These are phyloP conservation scores for Globisporangium echinulatum DNA, from an alignment of 352 stramenopile genomes.

Conservation along the genomic window DNA sequence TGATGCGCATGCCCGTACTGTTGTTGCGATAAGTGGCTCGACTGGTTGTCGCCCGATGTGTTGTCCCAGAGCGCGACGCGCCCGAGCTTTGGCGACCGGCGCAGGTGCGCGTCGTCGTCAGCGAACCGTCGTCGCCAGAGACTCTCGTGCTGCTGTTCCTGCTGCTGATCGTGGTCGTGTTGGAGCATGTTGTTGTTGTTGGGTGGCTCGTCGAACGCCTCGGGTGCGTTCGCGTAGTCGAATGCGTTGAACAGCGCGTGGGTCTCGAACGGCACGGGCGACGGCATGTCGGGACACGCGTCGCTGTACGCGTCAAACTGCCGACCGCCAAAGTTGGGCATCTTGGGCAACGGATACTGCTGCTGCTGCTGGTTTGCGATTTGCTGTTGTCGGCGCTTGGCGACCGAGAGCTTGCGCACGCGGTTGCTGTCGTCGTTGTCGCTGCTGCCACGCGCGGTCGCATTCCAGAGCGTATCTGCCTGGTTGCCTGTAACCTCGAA, in stretches of 20 bases:
- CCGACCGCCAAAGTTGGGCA: constrained; percentile 12
- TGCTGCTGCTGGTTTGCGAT: neutral
- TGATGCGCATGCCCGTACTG: too few species aligned
- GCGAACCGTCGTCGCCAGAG: constrained; percentile 35
- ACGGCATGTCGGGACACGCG: constrained; percentile 14
- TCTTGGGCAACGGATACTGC: neutral
- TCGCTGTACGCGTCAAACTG: constrained; percentile 14
- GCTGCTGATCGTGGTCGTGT: neutral
- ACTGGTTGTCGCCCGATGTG: constrained; percentile 10
- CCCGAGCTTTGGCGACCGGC: constrained; percentile 27
- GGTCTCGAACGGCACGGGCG: constrained; percentile 11
- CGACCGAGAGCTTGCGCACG: constrained; percentile 30
- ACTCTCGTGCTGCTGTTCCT: constrained; percentile 5
- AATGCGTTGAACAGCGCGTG: constrained; percentile 34
- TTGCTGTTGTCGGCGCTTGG: constrained; percentile 13
- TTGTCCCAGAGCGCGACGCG: constrained; percentile 34
- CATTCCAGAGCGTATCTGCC: constrained; percentile 6
- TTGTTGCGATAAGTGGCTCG: constrained; percentile 22
- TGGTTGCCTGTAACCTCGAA: constrained; percentile 16
- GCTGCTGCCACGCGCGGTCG: constrained; percentile 5
- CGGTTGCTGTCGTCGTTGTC: constrained; percentile 28
- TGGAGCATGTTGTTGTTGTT: constrained; percentile 9
- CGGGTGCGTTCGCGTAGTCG: constrained; percentile 33
- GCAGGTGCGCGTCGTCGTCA: constrained; percentile 1
- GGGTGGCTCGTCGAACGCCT: constrained; percentile 22